These are phyloP conservation scores for Fusarium anguioides DNA, from an alignment of 2,329 filamentous ascomycete genomes.

Conservation along the genomic window DNA sequence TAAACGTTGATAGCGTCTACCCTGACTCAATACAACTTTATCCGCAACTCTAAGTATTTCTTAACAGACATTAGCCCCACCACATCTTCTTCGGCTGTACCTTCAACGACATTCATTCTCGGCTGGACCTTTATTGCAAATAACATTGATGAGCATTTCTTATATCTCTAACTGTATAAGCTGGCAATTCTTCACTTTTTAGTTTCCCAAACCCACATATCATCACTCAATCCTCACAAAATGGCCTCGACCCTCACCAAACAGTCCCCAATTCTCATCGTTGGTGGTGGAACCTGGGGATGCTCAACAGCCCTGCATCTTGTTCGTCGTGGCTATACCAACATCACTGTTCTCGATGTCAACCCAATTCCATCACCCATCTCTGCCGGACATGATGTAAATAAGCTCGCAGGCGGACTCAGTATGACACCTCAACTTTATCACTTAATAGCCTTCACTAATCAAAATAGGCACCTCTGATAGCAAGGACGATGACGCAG, in stretches of 20 bases:
- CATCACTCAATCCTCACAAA: fast-evolving
- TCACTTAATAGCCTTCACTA: neutral
- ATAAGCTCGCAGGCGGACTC: constrained; percentile 22
- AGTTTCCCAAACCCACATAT: fast-evolving
- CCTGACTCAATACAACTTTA: too few species aligned
- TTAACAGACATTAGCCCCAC: too few species aligned
- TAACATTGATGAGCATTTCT: neutral
- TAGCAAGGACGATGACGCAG: constrained; percentile 6
- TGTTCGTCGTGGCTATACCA: constrained; percentile 24
- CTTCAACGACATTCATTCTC: constrained; percentile 7
- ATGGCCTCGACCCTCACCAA: constrained; percentile 22
- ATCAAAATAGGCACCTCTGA: neutral
- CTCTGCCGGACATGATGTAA: constrained; percentile 33
- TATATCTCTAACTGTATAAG: neutral
- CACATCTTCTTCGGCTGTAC: constrained; percentile 36
- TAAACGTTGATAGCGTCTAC: too few species aligned
- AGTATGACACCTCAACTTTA: neutral
- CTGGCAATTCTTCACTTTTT: fast-evolving
- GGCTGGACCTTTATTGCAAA: neutral
- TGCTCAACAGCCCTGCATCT: constrained; percentile 34
- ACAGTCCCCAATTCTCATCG: constrained; percentile 28
- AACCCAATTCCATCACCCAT: constrained; percentile 29
- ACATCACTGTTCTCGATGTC: constrained; percentile 22
- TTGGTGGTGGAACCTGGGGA: constrained; percentile 37
- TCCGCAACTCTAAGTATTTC: too few species aligned